phyloP scores from a whole-genome alignment of 768 basidiomycete species.

The Candolleomyces aberdarensis region DNA sequence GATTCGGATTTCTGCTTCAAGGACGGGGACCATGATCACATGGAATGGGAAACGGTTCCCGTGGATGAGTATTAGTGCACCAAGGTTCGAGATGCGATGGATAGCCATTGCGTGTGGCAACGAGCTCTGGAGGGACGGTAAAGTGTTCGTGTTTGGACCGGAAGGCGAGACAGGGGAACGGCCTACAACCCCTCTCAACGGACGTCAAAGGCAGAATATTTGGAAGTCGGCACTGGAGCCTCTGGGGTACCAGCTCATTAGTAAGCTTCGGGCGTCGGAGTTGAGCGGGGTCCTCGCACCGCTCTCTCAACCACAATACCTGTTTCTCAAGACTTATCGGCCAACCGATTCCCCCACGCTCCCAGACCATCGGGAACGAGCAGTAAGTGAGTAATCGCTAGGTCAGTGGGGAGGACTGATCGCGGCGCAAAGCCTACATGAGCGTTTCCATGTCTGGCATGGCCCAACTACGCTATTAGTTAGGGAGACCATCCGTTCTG shows the following conservation, averaged over 20 bases:
- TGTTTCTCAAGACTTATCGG: no score
- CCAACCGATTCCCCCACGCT: no score
- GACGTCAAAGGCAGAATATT: conserved; percentile 51
- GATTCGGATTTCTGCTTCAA: conserved; percentile 1
- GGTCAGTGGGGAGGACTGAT: no score
- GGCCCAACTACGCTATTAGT: no score
- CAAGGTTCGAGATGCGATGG: conserved; percentile 72
- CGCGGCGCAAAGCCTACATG: no score
- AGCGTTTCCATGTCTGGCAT: no score
- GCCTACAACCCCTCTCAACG: conserved; percentile 59
- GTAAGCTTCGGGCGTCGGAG: conserved; percentile 74
- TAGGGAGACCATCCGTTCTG: no score
- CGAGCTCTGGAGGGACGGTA: conserved; percentile 66
- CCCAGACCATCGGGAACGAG: no score
- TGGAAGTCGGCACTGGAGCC: conserved; percentile 71
- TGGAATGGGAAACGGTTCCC: conserved; percentile 52
- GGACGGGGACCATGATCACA: conserved; percentile 7
- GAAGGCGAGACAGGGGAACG: conserved; percentile 81
- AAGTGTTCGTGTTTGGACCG: conserved; percentile 77
- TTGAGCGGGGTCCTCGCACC: conserved; percentile 58
- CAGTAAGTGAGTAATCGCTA: no score
- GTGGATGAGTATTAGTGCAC: conserved; percentile 67
- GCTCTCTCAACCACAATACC: no score
- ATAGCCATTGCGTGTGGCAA: conserved; percentile 72
- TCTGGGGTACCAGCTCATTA: conserved; percentile 61